These are phyloP conservation scores for Clavariopsis aquatica DNA, from an alignment of 495 filamentous ascomycete species.

Conservation along the genomic window DNA sequence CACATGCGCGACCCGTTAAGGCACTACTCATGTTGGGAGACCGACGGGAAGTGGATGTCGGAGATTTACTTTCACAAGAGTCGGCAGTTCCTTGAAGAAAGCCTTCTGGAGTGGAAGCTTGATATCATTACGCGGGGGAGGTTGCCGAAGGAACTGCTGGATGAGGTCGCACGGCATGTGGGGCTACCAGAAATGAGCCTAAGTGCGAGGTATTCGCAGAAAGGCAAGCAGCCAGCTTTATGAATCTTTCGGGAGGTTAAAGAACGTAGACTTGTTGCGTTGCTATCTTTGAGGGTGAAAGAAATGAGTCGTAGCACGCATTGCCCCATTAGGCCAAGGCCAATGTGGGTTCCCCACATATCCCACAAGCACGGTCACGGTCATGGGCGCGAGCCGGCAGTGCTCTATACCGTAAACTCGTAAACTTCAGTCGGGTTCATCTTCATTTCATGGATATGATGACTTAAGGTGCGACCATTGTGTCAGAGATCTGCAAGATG, in stretches of 20 bases:
- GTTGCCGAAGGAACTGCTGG: neutral
- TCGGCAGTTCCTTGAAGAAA: neutral
- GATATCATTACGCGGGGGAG: neutral
- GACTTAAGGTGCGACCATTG: no score
- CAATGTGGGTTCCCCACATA: no score
- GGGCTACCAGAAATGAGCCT: neutral
- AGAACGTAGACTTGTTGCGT: no score
- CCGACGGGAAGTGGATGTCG: neutral
- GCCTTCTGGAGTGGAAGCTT: neutral
- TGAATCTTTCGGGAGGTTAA: neutral
- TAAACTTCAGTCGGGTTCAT: no score
- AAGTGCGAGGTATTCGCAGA: neutral
- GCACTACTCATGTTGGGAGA: no score
- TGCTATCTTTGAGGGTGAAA: neutral
- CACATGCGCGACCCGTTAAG: no score
- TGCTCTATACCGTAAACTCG: no score
- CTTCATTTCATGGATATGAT: no score
- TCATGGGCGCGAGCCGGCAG: no score
- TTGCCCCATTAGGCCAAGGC: no score
- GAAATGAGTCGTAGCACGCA: neutral
- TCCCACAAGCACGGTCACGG: no score
- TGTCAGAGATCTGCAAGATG: no score
- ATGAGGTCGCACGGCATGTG: neutral
- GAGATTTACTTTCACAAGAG: neutral
- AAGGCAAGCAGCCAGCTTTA: neutral